Base-by-base conservation (phyloP, 2,329 filamentous ascomycete species). In the Laburnicola sp. region DNA sequence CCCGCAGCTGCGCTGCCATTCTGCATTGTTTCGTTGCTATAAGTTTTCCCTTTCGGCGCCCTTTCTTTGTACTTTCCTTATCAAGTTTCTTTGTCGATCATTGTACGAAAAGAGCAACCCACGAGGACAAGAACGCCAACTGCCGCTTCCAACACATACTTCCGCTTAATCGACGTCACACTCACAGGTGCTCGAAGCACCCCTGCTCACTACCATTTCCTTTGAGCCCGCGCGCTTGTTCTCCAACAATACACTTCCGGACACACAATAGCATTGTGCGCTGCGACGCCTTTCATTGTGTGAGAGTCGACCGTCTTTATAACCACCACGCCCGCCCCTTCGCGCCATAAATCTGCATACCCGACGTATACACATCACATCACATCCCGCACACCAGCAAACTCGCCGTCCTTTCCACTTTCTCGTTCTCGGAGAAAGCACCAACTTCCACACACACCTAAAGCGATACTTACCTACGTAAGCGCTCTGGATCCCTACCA, bases 41-140 rank as follows among this genome's bases (percentile, higher is more conserved):
- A 49, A 26, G 43, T 52, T 51, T 34, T 37, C 6, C 28, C 26
- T 37, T 43, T 42, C 39, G 35, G 26, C 37, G 28, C 28, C 10
- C 34, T 45, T 47, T 48, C 38, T 31, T 50, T 51, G 31, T 50
- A 39, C 36, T 46, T 51, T 53, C 45, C 3, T 46, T 43, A 38
- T 38, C 42, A 51, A 46, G 38, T 42, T 45, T 41, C 58, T 46
- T 61, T 60, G 60, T 57, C 60, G 61, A 68, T 66, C 66, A 56
- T 52, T 54, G 38, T 48, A 51, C 60, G 48, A 52, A 63, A 64
- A 52, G 53, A 64, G 59, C 55, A 40, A 48, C 41, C 43, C 54
- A 43, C 54, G 55, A 59, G 42, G 51, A 60, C 44, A 31, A 52
- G 51, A 50, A 50, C 16, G 16, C 52, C 47, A 51, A 58, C 44